Evolutionary conservation across 495 filamentous ascomycete genomes (phyloP), one percentile per base, ranked within the genome.

Genomic region (Tricharina praecox): DNA sequence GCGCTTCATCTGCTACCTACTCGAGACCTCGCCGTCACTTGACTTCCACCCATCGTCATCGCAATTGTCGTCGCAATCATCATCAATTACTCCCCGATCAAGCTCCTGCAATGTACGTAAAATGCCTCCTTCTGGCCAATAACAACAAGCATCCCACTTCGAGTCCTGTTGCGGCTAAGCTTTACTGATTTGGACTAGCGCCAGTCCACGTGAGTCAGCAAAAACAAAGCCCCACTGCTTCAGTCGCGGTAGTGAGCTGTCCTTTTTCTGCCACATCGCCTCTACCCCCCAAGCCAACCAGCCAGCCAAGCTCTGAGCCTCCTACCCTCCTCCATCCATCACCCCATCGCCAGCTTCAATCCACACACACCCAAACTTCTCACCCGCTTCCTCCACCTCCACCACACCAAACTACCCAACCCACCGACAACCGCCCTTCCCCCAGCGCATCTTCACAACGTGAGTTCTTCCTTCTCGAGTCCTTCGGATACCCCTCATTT

Each of bases 201-300:
- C n/a, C n/a, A n/a, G n/a, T 40, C 18, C 7, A 16, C n/a, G 15
- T 40, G 37, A 16, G 37, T 40, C 37, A 40, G 37, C 37, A 40
- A 10, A 13, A 2, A 7, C 37, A 40, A 13, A n/a, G n/a, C n/a
- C n/a, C n/a, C n/a, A n/a, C n/a, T n/a, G n/a, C n/a, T n/a, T n/a
- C n/a, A n/a, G n/a, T n/a, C n/a, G n/a, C n/a, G n/a, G n/a, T 32
- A 13, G 5, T 32, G 28, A 32, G 28, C 28, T 32, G 28, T 32
- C 28, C 28, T 32, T 32, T 23, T 35, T 33, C 43, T 46, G 43
- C 43, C 43, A 46, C 26, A 46, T 46, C 43, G 43, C 43, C n/a
- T n/a, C n/a, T n/a, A n/a, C n/a, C n/a, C n/a, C 43, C 24, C 43
- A 46, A 46, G 26, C 28, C 40, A 11, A 20, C 13, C 40, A 43